Evolutionary conservation across 78 protist species (phyloP).

Genomic region (slime mould (Dictyostelium discoideum)): dicty_2.7 NC_007089.4:400501-401000

Average conservation of each 20-base stretch:
- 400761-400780: neutral
- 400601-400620: constrained; percentile 53
- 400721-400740: constrained; percentile 34
- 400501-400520: constrained; percentile 43
- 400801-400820: constrained; percentile 34
- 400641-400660: constrained; percentile 84
- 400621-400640: constrained; percentile 77
- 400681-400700: constrained; percentile 28
- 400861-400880: constrained; percentile 8
- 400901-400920: constrained; percentile 65
- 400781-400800: constrained; percentile 21
- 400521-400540: constrained; percentile 77
- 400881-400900: constrained; percentile 73
- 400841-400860: constrained; percentile 72
- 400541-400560: constrained; percentile 82
- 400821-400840: constrained; percentile 57
- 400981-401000: constrained; percentile 66
- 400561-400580: constrained; percentile 55
- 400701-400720: neutral
- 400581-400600: constrained; percentile 78
- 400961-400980: constrained; percentile 79
- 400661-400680: neutral
- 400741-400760: neutral
- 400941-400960: constrained; percentile 83
- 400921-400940: constrained; percentile 83